Evolutionary conservation across 495 filamentous ascomycete species (phyloP).

Genomic region (Neurospora sp.): DNA sequence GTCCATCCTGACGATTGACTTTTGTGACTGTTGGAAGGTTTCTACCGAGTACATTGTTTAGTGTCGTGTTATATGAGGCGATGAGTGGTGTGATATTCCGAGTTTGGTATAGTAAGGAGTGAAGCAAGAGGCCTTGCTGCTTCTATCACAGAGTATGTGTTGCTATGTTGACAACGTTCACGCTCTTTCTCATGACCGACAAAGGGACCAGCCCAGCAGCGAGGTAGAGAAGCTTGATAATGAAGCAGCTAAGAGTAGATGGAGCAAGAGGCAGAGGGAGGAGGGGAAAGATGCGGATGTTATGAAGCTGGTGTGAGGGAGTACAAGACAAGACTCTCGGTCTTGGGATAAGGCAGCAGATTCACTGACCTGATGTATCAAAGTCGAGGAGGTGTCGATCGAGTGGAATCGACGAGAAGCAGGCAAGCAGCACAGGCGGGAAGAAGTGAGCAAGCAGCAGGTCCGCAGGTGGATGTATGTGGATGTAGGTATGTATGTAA

Average conservation of each 20-base stretch:
- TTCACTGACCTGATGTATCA: conserved; percentile 34
- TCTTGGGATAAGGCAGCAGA: conserved; percentile 12
- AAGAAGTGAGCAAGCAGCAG: conserved; percentile 3
- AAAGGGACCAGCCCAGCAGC: conserved; percentile 23
- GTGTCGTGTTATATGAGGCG: conserved; percentile 24
- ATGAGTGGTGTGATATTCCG: conserved; percentile 18
- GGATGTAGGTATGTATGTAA: conserved; percentile 2
- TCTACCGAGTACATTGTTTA: conserved; percentile 45
- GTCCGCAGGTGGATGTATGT: conserved; percentile 10
- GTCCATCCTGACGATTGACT: conserved; percentile 48
- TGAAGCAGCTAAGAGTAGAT: conserved; percentile 1
- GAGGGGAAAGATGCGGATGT: conserved; percentile 11
- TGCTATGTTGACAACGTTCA: conserved; percentile 22
- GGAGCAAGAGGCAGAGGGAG: conserved; percentile 3
- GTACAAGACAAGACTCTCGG: conserved; percentile 3
- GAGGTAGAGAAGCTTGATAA: neutral
- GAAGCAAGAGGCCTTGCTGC: neutral
- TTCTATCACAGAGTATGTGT: conserved; percentile 16
- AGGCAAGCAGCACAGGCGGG: conserved; percentile 6
- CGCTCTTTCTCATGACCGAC: conserved; percentile 23
- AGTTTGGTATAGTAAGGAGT: conserved; percentile 21
- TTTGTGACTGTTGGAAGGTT: conserved; percentile 24
- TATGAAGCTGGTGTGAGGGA: conserved; percentile 19
- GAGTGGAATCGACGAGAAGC: conserved; percentile 9
- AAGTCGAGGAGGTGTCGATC: conserved; percentile 25